Percentiles rank a stretch among this genome's conserved stretches.
phyloP scores from a whole-genome alignment of 163 green algal genomes.

The Scenedesmus sp. region DNA sequence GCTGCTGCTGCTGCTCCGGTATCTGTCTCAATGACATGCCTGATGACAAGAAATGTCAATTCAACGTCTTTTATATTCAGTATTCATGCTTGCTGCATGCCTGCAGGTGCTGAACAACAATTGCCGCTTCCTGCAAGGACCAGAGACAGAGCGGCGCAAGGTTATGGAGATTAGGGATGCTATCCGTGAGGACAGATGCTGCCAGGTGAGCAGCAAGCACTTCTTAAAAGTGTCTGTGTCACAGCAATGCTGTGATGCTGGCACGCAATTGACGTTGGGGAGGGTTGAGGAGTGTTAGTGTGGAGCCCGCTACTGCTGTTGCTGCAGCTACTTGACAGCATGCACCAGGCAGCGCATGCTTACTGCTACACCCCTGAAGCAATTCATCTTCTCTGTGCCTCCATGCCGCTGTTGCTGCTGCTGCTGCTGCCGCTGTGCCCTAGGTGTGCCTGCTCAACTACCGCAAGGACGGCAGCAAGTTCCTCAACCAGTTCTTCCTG shows the following conservation, averaged over 20 bases:
- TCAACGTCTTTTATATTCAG: neutral
- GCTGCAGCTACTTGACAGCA: neutral
- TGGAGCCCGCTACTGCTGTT: too few species aligned
- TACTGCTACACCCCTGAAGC: neutral
- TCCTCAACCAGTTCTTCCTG: conserved; percentile 97
- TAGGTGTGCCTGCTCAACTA: conserved; percentile 94
- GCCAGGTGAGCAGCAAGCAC: conserved; percentile 1
- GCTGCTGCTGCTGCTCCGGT: neutral
- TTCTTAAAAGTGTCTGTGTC: neutral
- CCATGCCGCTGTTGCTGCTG: too few species aligned
- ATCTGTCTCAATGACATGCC: neutral
- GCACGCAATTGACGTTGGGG: neutral
- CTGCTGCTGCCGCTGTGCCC: neutral
- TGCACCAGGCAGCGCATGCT: neutral
- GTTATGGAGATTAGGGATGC: conserved; percentile 54
- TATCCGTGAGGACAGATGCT: conserved; percentile 48
- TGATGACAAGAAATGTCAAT: too few species aligned
- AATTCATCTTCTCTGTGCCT: neutral
- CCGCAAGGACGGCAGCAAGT: conserved; percentile 90
- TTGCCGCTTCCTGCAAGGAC: conserved; percentile 60
- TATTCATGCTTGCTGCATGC: neutral
- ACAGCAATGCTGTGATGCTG: neutral
- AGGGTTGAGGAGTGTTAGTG: neutral
- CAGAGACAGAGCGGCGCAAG: conserved; percentile 45
- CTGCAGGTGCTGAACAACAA: conserved; percentile 54